Base-by-base conservation (phyloP, 2,329 filamentous ascomycete species). In the Cercospora zeina region DNA sequence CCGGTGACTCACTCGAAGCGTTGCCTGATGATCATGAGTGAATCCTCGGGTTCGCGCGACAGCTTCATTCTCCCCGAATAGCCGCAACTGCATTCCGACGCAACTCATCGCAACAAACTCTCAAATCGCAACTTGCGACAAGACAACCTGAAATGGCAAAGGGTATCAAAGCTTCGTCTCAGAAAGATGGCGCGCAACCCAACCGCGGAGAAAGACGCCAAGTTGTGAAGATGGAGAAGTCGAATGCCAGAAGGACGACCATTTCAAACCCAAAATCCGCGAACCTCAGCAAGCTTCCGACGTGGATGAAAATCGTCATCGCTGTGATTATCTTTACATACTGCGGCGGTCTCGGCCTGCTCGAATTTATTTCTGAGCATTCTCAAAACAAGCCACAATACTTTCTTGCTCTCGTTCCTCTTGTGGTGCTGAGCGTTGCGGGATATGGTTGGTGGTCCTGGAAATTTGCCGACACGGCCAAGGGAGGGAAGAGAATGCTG, bases 281-380 rank as follows among this genome's bases (percentile, higher is more conserved):
- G 9, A 39, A 54, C 27, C 53, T 54, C 53, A 54, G 7, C n/a
- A 34, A 31, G 21, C n/a, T 37, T 2, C 53, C 53, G 24, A 31
- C 19, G 8, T 54, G 53, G 53, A 34, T 34, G 33, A 36, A 54
- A 4, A 39, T 54, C 19, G 27, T 21, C 6, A 21, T 36, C 34
- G 53, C 19, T 21, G 53, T 16, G 16, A 54, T 54, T 19, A n/a
- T 54, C 16, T 54, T 54, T 16, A 16, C 53, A 6, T 54, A 37
- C 19, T 54, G 53, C 19, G 53, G 53, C 19, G 53, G 53, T 14
- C 10, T 19, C 1, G 31, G 21, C 6, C 30, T 54, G 10, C 53
- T 54, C 34, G 34, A 54, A 4, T 19, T 36, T 10, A 34, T 53
- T 3, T n/a, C 33, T 33, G 21, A 36, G 1, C 21, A 30, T 5